These are phyloP conservation scores for Hordeum marinum DNA, from an alignment of 176 grass and related monocot genomes.

Conservation along the genomic window DNA sequence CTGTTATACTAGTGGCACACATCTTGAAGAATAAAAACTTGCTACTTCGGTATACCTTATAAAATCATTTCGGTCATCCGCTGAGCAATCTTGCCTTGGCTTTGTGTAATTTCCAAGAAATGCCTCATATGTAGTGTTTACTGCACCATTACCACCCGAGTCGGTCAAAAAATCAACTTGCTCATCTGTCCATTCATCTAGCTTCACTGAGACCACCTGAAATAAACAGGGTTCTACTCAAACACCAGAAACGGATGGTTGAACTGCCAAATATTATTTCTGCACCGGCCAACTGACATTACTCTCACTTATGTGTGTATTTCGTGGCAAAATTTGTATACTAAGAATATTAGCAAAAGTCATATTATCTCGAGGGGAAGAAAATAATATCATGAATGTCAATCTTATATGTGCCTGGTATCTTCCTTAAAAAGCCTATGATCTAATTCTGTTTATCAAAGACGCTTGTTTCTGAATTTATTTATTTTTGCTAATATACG, in stretches of 20 bases:
- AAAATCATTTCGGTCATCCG: conserved; percentile 69
- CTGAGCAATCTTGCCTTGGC: conserved; percentile 71
- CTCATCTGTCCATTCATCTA: conserved; percentile 93
- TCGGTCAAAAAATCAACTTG: conserved; percentile 73
- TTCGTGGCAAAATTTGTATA: conserved; percentile 7
- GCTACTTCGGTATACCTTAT: conserved; percentile 41
- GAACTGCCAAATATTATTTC: background rate
- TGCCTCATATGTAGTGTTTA: conserved; percentile 81
- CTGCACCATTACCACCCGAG: conserved; percentile 63
- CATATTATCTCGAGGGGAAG: background rate
- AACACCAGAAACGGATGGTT: conserved; percentile 3
- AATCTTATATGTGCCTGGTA: background rate
- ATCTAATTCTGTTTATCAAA: no score
- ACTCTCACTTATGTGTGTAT: background rate
- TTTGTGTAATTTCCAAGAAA: conserved; percentile 65
- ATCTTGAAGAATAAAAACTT: background rate
- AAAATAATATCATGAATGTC: background rate
- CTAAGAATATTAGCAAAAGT: background rate
- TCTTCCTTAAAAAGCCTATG: background rate
- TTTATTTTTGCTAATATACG: background rate
- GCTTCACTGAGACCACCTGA: conserved; percentile 83
- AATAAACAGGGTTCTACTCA: conserved; percentile 22
- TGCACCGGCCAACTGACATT: background rate
- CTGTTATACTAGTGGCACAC: background rate
- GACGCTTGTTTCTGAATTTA: no score